Evolutionary conservation across 257 asterid genomes (phyloP), one percentile per base, ranked within the genome.

Genomic region (Ballota nigra): DNA sequence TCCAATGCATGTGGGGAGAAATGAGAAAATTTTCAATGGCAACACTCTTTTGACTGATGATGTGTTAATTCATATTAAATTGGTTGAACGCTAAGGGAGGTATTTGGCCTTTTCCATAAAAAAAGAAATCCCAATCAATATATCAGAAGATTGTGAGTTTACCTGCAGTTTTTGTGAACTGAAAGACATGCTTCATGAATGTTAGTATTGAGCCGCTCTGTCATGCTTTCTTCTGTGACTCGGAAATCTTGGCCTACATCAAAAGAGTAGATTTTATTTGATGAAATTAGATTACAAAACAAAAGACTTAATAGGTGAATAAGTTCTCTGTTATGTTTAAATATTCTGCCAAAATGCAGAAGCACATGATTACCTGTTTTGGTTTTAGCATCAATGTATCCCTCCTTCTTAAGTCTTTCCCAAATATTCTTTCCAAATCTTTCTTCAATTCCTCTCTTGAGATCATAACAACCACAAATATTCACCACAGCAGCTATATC

Each of bases 391-490:
- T 88, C 92, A 51, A 94, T 75, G 56, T 79, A 84, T 16, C 99
- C 95, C 15, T 91, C 96, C 73, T 81, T 88, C 81, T 85, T 83
- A 77, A 89, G 81, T 66, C 60, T 79, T 81, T 91, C 87, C 76
- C 83, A 40, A 70, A 81, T 78, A 49, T 66, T 75, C 59, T 84
- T 66, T 1, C 97, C 99, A 68, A 94, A 43, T 9, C 89, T 83
- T 75, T 87, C 93, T 64, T 74, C 82, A 71, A 89, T 78, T 66
- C 97, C 97, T 78, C 77, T 72, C 74, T 89, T 85, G 71, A 91
- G 80, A 72, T 88, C 81, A 74, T 88, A 89, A 68, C 99, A 95
- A 52, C 96, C 99, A 55, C 97, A 94, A 66, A 88, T 63, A 85
- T 91, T 94, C 72, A 94, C 73, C 40, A 94, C 86, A 0, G 86